These are phyloP conservation scores for Colletotrichum camelliae DNA, from an alignment of 2,329 filamentous ascomycete species.

Conservation along the genomic window DNA sequence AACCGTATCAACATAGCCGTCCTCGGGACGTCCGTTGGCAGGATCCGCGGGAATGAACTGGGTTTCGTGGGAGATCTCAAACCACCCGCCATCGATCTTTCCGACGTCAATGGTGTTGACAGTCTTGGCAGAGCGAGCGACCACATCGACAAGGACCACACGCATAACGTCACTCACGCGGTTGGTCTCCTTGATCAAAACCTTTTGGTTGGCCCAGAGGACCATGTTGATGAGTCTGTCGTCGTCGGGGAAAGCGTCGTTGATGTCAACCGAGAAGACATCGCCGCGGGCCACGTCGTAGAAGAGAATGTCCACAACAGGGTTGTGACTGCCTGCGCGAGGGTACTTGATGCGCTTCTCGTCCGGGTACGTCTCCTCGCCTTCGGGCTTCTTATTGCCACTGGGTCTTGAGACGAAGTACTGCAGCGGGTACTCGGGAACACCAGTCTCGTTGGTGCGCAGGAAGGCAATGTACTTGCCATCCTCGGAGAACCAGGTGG, in stretches of 20 bases:
- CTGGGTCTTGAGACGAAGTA: slow-evolving; percentile 92
- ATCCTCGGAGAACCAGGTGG: slow-evolving; percentile 87
- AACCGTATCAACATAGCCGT: slow-evolving; percentile 93
- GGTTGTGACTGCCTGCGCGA: slow-evolving; percentile 93
- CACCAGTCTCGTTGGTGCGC: slow-evolving; percentile 85
- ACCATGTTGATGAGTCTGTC: slow-evolving; percentile 93
- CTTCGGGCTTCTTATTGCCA: slow-evolving; percentile 68
- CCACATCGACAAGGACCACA: slow-evolving; percentile 84
- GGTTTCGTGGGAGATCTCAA: slow-evolving; percentile 89
- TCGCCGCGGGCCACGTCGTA: slow-evolving; percentile 82
- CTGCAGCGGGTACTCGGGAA: slow-evolving; percentile 90
- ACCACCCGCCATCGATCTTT: slow-evolving; percentile 94
- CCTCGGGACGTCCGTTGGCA: slow-evolving; percentile 73
- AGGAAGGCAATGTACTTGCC: slow-evolving; percentile 84
- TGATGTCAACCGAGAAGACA: slow-evolving; percentile 79
- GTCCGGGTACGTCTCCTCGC: slow-evolving; percentile 89
- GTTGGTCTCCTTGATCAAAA: slow-evolving; percentile 91
- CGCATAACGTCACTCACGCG: slow-evolving; percentile 91
- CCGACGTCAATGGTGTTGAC: slow-evolving; percentile 81
- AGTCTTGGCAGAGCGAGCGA: slow-evolving; percentile 73
- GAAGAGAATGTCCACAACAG: slow-evolving; percentile 85
- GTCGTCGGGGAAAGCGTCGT: slow-evolving; percentile 78
- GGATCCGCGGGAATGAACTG: slow-evolving; percentile 86
- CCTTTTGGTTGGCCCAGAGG: slow-evolving; percentile 85
- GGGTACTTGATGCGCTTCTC: slow-evolving; percentile 95